Conservation (phyloP, 805 yeast species). For the Scheffersomyces stipitis region DNA sequence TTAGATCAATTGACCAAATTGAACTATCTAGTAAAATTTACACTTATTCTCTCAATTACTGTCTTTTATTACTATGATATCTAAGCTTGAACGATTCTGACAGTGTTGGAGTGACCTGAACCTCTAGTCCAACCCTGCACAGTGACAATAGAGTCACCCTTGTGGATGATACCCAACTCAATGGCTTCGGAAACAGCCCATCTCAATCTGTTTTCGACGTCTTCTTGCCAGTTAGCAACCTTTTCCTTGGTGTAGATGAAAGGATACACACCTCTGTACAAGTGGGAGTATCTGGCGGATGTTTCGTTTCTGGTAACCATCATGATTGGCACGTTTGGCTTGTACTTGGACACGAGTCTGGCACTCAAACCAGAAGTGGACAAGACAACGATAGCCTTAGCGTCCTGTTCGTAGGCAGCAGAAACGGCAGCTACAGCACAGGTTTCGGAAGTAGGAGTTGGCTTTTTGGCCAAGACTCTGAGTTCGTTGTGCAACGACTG, state of each 20-base stretch:
- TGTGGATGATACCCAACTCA: slow-evolving; percentile 77
- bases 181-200: slow-evolving; percentile 91
- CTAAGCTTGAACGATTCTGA: slow-evolving; percentile 84
- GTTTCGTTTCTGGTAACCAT: slow-evolving; percentile 95
- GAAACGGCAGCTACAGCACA: slow-evolving; percentile 96
- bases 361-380: slow-evolving; percentile 96
- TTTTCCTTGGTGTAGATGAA: slow-evolving; percentile 71
- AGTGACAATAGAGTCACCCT: slow-evolving; percentile 88
- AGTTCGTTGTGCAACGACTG: slow-evolving; percentile 80
- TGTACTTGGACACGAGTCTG: slow-evolving; percentile 94
- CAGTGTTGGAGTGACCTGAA: slow-evolving; percentile 97
- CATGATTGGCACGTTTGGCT: slow-evolving; percentile 95
- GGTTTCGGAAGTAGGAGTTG: slow-evolving; percentile 93
- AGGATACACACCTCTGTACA: slow-evolving; percentile 98
- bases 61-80: slow-evolving; percentile 1
- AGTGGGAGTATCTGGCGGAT: slow-evolving; percentile 93
- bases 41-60: not conserved
- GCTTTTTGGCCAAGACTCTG: slow-evolving; percentile 80
- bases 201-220: slow-evolving; percentile 91
- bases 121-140: slow-evolving; percentile 99
- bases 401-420: slow-evolving; percentile 93
- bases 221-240: slow-evolving; percentile 89
- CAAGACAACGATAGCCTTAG: slow-evolving; percentile 94
- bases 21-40: too few species aligned
- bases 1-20: too few species aligned